phyloP scores from a whole-genome alignment of 139 green algal species.

The Volvox reticuliferus region DNA sequence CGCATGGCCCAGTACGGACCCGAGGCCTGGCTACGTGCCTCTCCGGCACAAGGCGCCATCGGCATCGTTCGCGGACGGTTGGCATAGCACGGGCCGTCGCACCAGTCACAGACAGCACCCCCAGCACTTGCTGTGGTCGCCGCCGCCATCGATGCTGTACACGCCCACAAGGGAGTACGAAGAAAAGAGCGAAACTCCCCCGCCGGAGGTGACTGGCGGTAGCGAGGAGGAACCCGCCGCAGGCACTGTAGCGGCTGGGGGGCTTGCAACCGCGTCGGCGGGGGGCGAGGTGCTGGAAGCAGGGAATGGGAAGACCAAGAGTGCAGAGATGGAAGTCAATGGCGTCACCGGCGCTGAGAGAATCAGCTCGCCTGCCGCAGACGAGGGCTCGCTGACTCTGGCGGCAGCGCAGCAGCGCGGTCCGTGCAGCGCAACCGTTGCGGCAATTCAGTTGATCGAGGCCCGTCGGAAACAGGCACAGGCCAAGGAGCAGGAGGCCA shows the following conservation, averaged over 20 bases:
- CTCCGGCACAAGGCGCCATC: not conserved
- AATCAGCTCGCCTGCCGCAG: not conserved
- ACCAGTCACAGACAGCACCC: not conserved
- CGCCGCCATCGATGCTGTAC: not conserved
- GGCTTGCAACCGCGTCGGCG: too few relatives aligned
- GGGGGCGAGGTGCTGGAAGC: not conserved
- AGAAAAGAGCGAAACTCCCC: not conserved
- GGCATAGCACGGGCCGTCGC: not conserved
- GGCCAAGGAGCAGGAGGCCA: not conserved
- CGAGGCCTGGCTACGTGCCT: not conserved
- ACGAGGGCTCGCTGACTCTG: not conserved
- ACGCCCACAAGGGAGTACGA: constrained; percentile 3
- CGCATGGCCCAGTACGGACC: not conserved
- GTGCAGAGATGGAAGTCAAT: too few relatives aligned
- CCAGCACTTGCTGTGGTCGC: constrained; percentile 16
- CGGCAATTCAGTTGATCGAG: not conserved
- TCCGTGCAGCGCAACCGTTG: not conserved
- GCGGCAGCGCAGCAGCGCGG: not conserved
- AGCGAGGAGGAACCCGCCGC: not conserved
- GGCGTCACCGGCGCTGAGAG: not conserved
- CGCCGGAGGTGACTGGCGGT: not conserved
- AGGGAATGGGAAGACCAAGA: not conserved
- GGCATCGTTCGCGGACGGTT: not conserved
- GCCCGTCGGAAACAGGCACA: not conserved
- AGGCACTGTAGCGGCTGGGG: not conserved